These are phyloP conservation scores for Salvia miltiorrhiza DNA, from an alignment of 257 asterid genomes.

Conservation along the genomic window DNA sequence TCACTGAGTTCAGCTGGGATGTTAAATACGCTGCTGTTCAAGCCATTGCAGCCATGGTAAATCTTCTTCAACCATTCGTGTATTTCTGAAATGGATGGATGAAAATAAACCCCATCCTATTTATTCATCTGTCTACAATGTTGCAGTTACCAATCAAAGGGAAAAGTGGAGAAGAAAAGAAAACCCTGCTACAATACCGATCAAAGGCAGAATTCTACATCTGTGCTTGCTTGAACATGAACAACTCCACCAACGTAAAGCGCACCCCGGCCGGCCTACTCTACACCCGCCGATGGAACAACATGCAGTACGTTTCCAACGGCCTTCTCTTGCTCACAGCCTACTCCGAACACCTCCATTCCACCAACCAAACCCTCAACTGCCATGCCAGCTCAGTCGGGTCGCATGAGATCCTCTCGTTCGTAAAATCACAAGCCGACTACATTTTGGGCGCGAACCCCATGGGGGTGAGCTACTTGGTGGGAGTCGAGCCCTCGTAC, in stretches of 20 bases:
- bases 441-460: constrained; percentile 74
- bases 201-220: constrained; percentile 61
- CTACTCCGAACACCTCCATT: constrained; percentile 54
- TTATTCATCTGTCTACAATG: neutral
- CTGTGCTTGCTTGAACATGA: constrained; percentile 64
- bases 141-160: constrained; percentile 45
- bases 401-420: constrained; percentile 29
- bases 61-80: neutral
- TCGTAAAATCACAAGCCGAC: constrained; percentile 52
- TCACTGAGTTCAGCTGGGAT: constrained; percentile 92
- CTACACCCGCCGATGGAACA: constrained; percentile 68
- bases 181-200: constrained; percentile 40
- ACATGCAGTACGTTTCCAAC: constrained; percentile 67
- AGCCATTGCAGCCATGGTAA: constrained; percentile 65
- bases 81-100: too few relatives aligned
- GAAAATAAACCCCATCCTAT: too few relatives aligned
- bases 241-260: constrained; percentile 40
- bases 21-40: constrained; percentile 77
- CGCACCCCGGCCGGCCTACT: constrained; percentile 62
- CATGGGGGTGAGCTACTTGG: constrained; percentile 60
- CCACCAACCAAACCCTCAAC: constrained; percentile 28
- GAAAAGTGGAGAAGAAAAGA: constrained; percentile 25
- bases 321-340: constrained; percentile 40
- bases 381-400: constrained; percentile 35
- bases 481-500: constrained; percentile 54